These are phyloP conservation scores for Hyphopichia wangnamkhiaoensis DNA, from an alignment of 1,139 yeast species.

Conservation along the genomic window DNA sequence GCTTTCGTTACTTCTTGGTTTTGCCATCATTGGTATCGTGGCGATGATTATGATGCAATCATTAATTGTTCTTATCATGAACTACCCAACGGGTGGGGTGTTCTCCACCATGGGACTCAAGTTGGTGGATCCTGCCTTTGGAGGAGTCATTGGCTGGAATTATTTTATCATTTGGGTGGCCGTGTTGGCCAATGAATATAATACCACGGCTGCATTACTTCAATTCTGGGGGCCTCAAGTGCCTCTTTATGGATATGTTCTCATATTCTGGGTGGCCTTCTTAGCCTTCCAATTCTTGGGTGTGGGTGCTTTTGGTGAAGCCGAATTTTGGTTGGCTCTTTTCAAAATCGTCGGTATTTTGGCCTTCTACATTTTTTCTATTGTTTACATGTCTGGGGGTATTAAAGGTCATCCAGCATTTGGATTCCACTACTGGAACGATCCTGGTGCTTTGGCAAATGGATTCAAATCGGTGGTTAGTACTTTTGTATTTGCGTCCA, in stretches of 20 bases:
- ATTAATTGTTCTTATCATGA: slow-evolving; percentile 57
- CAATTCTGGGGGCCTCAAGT: slow-evolving; percentile 62
- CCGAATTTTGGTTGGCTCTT: slow-evolving; percentile 65
- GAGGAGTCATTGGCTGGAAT: slow-evolving; percentile 63
- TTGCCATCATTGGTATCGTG: slow-evolving; percentile 53
- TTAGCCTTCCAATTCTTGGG: slow-evolving; percentile 57
- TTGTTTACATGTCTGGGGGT: slow-evolving; percentile 70
- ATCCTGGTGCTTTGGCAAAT: slow-evolving; percentile 50
- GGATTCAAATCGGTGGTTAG: slow-evolving; percentile 71
- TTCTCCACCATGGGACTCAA: slow-evolving; percentile 55
- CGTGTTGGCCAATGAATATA: slow-evolving; percentile 61
- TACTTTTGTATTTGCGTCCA: slow-evolving; percentile 70
- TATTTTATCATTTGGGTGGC: slow-evolving; percentile 65
- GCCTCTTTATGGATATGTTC: slow-evolving; percentile 58
- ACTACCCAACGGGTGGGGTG: slow-evolving; percentile 54
- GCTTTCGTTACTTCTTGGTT: slow-evolving; percentile 43
- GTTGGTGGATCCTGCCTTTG: slow-evolving; percentile 58
- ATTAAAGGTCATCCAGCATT: slow-evolving; percentile 53
- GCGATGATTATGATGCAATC: slow-evolving; percentile 60
- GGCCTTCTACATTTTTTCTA: slow-evolving; percentile 60
- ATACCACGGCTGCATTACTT: slow-evolving; percentile 53
- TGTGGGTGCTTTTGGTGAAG: slow-evolving; percentile 64
- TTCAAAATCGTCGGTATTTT: slow-evolving; percentile 54
- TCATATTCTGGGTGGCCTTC: slow-evolving; percentile 57
- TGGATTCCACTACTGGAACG: slow-evolving; percentile 52